These are phyloP conservation scores for Fusarium sp. DNA, from an alignment of 2,329 filamentous ascomycete species.

Conservation along the genomic window DNA sequence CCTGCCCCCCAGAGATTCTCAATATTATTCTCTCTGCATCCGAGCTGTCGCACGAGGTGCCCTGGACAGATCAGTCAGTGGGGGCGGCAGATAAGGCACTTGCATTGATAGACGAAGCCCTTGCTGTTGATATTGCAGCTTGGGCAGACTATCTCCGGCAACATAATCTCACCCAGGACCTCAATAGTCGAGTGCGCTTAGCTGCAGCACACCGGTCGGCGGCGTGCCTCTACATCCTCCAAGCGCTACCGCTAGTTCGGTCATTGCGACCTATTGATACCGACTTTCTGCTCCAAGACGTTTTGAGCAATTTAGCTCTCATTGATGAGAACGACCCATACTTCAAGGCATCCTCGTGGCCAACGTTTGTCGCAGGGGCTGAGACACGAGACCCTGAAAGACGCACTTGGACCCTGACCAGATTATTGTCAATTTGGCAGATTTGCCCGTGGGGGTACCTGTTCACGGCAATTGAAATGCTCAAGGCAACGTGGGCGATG, in stretches of 20 bases:
- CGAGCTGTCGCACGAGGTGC: constrained; percentile 55
- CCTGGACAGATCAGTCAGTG: constrained; percentile 47
- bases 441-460: constrained; percentile 63
- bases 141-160: constrained; percentile 56
- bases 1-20: constrained; percentile 57
- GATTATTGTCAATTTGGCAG: constrained; percentile 57
- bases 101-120: constrained; percentile 55
- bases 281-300: constrained; percentile 60
- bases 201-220: constrained; percentile 60
- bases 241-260: constrained; percentile 54
- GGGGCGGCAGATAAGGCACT: constrained; percentile 52
- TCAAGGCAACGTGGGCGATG: constrained; percentile 60
- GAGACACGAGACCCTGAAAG: constrained; percentile 61
- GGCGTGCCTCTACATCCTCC: constrained; percentile 60
- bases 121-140: constrained; percentile 55
- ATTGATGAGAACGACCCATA: constrained; percentile 61
- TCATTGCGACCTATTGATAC: constrained; percentile 54
- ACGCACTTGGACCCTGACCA: constrained; percentile 63
- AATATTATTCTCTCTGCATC: constrained; percentile 59
- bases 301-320: constrained; percentile 61
- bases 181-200: constrained; percentile 57
- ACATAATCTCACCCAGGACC: constrained; percentile 51
- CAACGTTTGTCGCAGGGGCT: constrained; percentile 67
- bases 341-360: constrained; percentile 71
- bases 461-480: constrained; percentile 61